A percentile compares a stretch with the other conserved stretches of the same genome.
phyloP scores from a whole-genome alignment of 2,329 filamentous ascomycete genomes.

The Penicillium nordicum region DNA sequence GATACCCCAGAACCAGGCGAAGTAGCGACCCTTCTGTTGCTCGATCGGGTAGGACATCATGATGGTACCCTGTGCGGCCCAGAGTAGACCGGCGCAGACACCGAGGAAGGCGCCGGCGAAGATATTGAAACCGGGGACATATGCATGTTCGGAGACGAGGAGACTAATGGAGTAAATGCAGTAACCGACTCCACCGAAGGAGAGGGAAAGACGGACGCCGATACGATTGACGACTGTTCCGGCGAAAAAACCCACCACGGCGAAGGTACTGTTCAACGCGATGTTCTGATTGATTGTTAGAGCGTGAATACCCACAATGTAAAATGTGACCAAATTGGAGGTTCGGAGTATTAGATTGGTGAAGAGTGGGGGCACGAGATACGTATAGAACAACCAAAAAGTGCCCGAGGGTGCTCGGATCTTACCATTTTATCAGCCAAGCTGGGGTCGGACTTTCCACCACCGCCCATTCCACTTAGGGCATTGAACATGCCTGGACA shows the following conservation, averaged over 20 bases:
- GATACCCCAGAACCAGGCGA: slow-evolving; percentile 88
- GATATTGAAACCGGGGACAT: slow-evolving; percentile 47
- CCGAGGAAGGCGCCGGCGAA: slow-evolving; percentile 48
- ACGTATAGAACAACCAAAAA: neutral
- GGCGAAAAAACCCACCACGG: slow-evolving; percentile 59
- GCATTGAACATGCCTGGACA: slow-evolving; percentile 68
- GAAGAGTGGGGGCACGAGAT: neutral
- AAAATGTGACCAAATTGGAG: neutral
- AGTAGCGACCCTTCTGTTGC: slow-evolving; percentile 75
- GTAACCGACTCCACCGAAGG: slow-evolving; percentile 44
- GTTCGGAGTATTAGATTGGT: neutral
- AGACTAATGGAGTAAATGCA: slow-evolving; percentile 40
- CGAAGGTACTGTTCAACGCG: slow-evolving; percentile 68
- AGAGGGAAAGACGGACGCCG: slow-evolving; percentile 40
- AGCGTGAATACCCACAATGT: neutral
- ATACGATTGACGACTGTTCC: slow-evolving; percentile 45
- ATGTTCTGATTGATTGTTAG: slow-evolving; percentile 44
- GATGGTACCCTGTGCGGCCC: slow-evolving; percentile 48
- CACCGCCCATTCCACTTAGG: slow-evolving; percentile 58
- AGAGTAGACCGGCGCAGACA: slow-evolving; percentile 47
- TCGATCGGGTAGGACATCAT: slow-evolving; percentile 80
- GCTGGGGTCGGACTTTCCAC: slow-evolving; percentile 51
- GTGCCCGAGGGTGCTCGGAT: neutral
- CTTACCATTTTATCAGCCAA: slow-evolving; percentile 52
- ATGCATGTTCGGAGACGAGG: slow-evolving; percentile 43